Base-by-base conservation (phyloP, 2,329 filamentous ascomycete species). In the Monilinia vaccinii-corymbosi region DNA sequence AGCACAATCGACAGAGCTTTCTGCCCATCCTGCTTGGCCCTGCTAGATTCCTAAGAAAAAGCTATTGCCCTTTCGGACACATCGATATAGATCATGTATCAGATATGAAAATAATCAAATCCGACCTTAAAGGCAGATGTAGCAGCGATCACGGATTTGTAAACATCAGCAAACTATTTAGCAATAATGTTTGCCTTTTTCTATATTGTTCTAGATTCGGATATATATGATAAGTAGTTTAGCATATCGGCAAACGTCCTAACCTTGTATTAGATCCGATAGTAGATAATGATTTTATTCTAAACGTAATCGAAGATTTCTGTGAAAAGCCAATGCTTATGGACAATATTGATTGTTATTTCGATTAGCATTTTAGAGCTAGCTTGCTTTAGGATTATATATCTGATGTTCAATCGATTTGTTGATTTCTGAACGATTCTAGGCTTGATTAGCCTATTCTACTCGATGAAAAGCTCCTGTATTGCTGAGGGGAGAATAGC, bases 231-330 rank as follows among this genome's bases (percentile, higher is more conserved):
- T n/a, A n/a, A n/a, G n/a, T n/a, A n/a, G n/a, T n/a, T n/a, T n/a
- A n/a, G n/a, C n/a, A n/a, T n/a, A n/a, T n/a, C n/a, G n/a, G n/a
- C n/a, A n/a, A n/a, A n/a, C n/a, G n/a, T n/a, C n/a, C n/a, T n/a
- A n/a, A n/a, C n/a, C n/a, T n/a, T n/a, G n/a, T n/a, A n/a, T 45
- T 32, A 21, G 14, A 50, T 65, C 28, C 36, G 32, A 46, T 21
- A 64, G 38, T 64, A 65, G 25, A 65, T 57, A 36, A 65, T 64
- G 36, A 64, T 62, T 55, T 64, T 64, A 47, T 65, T 60, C n/a
- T n/a, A n/a, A n/a, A n/a, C n/a, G n/a, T n/a, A n/a, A n/a, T n/a
- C n/a, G n/a, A n/a, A n/a, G n/a, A n/a, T n/a, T n/a, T n/a, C n/a
- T n/a, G n/a, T n/a, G n/a, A n/a, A n/a, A n/a, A n/a, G n/a, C n/a